These are phyloP conservation scores for Amphirosellinia nigrospora DNA, from an alignment of 495 filamentous ascomycete genomes.

Conservation along the genomic window DNA sequence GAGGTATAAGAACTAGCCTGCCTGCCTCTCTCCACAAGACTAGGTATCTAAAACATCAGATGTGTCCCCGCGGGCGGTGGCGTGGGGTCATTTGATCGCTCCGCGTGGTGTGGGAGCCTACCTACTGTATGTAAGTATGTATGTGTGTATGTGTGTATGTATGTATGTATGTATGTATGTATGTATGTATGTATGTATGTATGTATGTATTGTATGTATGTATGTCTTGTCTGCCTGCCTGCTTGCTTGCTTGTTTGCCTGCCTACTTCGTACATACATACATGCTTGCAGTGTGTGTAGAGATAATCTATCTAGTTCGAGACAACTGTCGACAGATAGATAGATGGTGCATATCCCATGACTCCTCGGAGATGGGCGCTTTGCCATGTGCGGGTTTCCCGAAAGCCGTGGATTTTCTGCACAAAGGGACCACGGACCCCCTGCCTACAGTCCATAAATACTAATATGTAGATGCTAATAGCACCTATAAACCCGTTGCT, in stretches of 20 bases:
- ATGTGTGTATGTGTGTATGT: no score
- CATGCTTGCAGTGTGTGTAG: neutral
- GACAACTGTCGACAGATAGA: neutral
- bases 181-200: no score
- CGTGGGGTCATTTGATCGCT: slow-evolving; percentile 21
- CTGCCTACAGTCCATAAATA: neutral
- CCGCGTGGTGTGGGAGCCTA: slow-evolving; percentile 13
- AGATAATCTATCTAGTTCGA: neutral
- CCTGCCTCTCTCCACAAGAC: slow-evolving; percentile 3
- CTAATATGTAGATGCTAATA: neutral
- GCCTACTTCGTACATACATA: neutral
- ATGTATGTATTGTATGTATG: no score
- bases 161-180: neutral
- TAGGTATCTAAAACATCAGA: slow-evolving; percentile 7
- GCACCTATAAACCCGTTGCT: neutral
- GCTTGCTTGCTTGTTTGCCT: no score
- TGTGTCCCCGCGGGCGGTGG: neutral
- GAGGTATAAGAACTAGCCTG: neutral
- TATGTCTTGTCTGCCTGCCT: slow-evolving; percentile 4
- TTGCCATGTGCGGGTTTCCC: neutral
- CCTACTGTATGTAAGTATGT: no score
- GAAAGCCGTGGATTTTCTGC: neutral
- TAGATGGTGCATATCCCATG: slow-evolving; percentile 1
- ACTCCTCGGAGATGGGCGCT: neutral
- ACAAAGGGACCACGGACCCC: slow-evolving; percentile 8